These are phyloP conservation scores for Trametes polyzona DNA, from an alignment of 1,284 basidiomycete species.

Conservation along the genomic window DNA sequence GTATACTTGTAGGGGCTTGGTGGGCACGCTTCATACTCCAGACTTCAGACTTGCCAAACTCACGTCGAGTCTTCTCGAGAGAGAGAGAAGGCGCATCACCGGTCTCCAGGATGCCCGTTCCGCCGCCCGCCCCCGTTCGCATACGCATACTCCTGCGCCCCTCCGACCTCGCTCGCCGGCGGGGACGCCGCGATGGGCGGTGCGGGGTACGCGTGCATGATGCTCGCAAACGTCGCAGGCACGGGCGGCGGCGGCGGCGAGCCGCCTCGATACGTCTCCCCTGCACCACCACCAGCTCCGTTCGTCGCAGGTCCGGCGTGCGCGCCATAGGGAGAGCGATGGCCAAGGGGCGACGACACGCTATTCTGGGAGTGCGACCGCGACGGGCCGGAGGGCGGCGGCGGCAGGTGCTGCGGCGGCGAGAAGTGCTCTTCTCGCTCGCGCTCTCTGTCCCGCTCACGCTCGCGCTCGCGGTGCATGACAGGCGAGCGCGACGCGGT, in stretches of 20 bases:
- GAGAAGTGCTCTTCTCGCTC: conserved; percentile 28
- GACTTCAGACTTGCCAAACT: too few relatives aligned
- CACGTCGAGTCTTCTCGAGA: neutral
- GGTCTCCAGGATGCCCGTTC: conserved; percentile 23
- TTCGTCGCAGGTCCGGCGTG: conserved; percentile 25
- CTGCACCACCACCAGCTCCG: too few relatives aligned
- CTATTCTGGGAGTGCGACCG: conserved; percentile 19
- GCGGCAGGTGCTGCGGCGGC: conserved; percentile 18
- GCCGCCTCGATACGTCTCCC: conserved; percentile 33
- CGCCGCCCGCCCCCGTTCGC: conserved; percentile 36
- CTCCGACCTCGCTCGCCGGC: conserved; percentile 17
- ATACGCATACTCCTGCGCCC: conserved; percentile 28
- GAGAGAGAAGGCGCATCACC: conserved; percentile 5
- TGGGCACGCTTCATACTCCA: too few relatives aligned
- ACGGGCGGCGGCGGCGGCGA: conserved; percentile 38
- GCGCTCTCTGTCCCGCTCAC: conserved; percentile 17
- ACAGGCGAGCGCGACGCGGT: conserved; percentile 30
- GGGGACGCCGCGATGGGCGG: conserved; percentile 28
- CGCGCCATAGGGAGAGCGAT: conserved; percentile 31
- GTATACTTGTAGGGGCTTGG: too few relatives aligned
- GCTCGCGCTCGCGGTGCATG: conserved; percentile 30
- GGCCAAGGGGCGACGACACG: conserved; percentile 25
- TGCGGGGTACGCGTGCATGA: conserved; percentile 63
- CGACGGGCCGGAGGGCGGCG: conserved; percentile 6
- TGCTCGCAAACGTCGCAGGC: conserved; percentile 58